Conservation (phyloP, 2,329 filamentous ascomycete genomes). For the Pyrenochaeta sp. region DNA sequence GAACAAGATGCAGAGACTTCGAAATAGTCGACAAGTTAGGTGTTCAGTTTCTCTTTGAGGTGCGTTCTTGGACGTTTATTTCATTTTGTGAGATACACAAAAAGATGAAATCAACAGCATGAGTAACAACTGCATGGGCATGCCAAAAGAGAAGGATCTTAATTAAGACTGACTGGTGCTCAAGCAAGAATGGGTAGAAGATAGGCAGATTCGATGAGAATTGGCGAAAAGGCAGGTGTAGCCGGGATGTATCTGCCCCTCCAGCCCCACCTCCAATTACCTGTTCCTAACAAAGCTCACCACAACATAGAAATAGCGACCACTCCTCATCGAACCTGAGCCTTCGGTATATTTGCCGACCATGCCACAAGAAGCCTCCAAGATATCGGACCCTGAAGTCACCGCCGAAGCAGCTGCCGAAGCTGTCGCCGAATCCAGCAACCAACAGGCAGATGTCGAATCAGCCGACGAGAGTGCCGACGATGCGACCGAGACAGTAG, state of each 20-base stretch:
- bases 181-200: background rate
- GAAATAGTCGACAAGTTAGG: too few relatives aligned
- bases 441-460: constrained; percentile 32
- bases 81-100: too few relatives aligned
- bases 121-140: too few relatives aligned
- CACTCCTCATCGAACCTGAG: constrained; percentile 16
- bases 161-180: background rate
- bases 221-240: constrained; percentile 1
- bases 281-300: constrained; percentile 13
- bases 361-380: constrained; percentile 65
- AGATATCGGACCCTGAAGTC: constrained; percentile 63
- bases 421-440: constrained; percentile 45
- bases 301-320: constrained; percentile 11
- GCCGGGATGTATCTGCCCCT: background rate
- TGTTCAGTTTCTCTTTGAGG: too few relatives aligned
- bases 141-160: too few relatives aligned
- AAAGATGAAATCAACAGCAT: too few relatives aligned
- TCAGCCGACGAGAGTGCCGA: constrained; percentile 44
- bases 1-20: too few relatives aligned
- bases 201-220: constrained; percentile 3
- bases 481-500: constrained; percentile 50
- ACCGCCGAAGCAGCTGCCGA: constrained; percentile 60
- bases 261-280: constrained; percentile 20
- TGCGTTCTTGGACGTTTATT: too few relatives aligned
- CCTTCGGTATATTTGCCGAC: constrained; percentile 23